A percentile compares a stretch with the other conserved stretches of the same genome.
Conservation (phyloP, 2,329 filamentous ascomycete species). For the Ceratocystis albifundus region DNA sequence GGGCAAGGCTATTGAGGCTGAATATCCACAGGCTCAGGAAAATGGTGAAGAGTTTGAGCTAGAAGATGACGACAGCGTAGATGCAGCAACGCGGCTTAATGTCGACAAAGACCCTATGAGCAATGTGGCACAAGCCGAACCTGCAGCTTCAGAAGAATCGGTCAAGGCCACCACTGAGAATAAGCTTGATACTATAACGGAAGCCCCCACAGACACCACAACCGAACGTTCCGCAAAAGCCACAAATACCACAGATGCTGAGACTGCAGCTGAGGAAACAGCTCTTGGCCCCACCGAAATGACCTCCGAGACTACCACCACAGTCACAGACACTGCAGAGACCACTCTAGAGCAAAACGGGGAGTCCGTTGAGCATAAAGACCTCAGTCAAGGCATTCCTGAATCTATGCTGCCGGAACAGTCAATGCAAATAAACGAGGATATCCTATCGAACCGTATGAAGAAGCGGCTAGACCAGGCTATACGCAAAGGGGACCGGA, state of each 20-base stretch:
- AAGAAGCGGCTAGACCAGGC: constrained; percentile 17
- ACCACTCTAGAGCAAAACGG: too few species aligned
- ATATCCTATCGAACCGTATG: background rate
- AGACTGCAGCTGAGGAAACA: too few species aligned
- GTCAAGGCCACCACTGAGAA: background rate
- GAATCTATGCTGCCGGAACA: background rate
- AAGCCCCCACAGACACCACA: background rate
- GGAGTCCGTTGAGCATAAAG: background rate
- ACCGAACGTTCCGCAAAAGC: background rate
- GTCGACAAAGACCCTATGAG: background rate
- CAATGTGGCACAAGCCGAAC: background rate
- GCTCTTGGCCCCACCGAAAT: too few species aligned
- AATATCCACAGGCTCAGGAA: background rate
- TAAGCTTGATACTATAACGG: background rate
- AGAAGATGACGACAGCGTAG: background rate
- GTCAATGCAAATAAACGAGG: background rate
- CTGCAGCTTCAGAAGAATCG: background rate
- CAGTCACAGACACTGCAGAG: too few species aligned
- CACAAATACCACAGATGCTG: background rate
- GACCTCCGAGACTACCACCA: too few species aligned
- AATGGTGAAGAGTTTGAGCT: background rate
- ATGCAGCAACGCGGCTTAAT: background rate
- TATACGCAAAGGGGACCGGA: constrained; percentile 11
- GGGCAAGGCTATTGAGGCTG: background rate
- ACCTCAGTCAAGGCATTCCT: background rate